Evolutionary conservation across 495 filamentous ascomycete species (phyloP).

Genomic region (Aspergillus ellipticus): DNA sequence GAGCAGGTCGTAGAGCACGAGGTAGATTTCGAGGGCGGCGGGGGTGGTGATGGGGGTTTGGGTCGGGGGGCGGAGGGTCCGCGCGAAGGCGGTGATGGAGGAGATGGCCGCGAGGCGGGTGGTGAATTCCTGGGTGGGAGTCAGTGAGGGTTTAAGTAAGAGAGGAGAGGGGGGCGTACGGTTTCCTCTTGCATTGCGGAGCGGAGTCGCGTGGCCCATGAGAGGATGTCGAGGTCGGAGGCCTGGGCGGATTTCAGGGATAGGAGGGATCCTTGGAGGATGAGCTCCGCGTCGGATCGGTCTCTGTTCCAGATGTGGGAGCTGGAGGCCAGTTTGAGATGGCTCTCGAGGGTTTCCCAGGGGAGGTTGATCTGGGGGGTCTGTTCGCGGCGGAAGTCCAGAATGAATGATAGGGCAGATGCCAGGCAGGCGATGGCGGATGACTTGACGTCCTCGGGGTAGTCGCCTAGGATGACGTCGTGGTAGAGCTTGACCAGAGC

Average conservation of each 20-base stretch:
- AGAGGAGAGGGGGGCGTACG: slow-evolving; percentile 20
- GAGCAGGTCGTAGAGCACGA: slow-evolving; percentile 59
- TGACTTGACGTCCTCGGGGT: slow-evolving; percentile 28
- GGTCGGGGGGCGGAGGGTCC: slow-evolving; percentile 22
- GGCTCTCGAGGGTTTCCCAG: slow-evolving; percentile 22
- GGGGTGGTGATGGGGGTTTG: slow-evolving; percentile 24
- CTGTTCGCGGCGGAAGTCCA: slow-evolving; percentile 16
- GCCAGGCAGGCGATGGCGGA: slow-evolving; percentile 34
- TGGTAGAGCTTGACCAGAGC: slow-evolving; percentile 28
- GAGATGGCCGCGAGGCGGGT: slow-evolving; percentile 56
- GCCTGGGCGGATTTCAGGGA: slow-evolving; percentile 35
- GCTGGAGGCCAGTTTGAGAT: slow-evolving; percentile 23
- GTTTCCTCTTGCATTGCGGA: slow-evolving; percentile 43
- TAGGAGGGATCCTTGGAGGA: slow-evolving; percentile 54
- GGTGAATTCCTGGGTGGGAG: slow-evolving; percentile 54
- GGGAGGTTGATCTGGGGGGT: slow-evolving; percentile 20
- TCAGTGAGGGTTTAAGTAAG: not conserved
- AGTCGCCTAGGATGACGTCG: slow-evolving; percentile 26
- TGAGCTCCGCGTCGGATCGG: slow-evolving; percentile 40
- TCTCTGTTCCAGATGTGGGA: slow-evolving; percentile 37
- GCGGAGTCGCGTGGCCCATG: slow-evolving; percentile 33
- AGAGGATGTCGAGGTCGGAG: slow-evolving; percentile 20
- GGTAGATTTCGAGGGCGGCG: slow-evolving; percentile 41
- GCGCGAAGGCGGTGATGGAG: slow-evolving; percentile 35
- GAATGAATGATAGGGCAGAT: slow-evolving; percentile 25